Evolutionary conservation across 2,329 filamentous ascomycete genomes (phyloP).

Genomic region (Diaporthe humulicola): DNA sequence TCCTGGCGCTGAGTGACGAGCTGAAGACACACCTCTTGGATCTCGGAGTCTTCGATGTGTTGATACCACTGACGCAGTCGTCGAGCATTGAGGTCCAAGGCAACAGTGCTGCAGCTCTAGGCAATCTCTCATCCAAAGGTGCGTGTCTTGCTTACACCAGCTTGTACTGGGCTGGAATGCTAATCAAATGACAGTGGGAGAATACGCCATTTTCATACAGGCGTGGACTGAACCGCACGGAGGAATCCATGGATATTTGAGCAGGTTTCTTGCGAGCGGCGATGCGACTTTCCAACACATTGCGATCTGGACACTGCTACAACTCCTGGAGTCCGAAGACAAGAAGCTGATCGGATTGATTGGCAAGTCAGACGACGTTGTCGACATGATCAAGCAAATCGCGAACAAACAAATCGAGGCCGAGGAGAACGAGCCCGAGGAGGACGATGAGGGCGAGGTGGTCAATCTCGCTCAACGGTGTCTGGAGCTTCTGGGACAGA

Average conservation of each 20-base stretch:
- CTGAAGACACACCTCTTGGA: constrained; percentile 92
- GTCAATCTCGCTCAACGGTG: constrained; percentile 92
- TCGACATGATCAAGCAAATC: constrained; percentile 92
- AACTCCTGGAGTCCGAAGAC: constrained; percentile 95
- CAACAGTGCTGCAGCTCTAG: constrained; percentile 95
- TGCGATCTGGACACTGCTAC: constrained; percentile 96
- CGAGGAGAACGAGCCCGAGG: constrained; percentile 87
- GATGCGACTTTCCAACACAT: constrained; percentile 99
- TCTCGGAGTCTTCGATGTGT: constrained; percentile 93
- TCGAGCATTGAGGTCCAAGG: constrained; percentile 98
- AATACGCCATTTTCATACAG: constrained; percentile 95
- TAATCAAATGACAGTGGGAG: constrained; percentile 75
- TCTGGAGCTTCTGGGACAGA: constrained; percentile 85
- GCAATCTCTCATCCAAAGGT: constrained; percentile 98
- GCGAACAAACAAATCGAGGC: constrained; percentile 90
- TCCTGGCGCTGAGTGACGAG: constrained; percentile 94
- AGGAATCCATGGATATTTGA: constrained; percentile 95
- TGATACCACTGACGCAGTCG: constrained; percentile 95
- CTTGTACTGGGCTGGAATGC: constrained; percentile 35
- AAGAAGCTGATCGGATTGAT: constrained; percentile 89
- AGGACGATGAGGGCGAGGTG: constrained; percentile 93
- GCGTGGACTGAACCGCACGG: constrained; percentile 94
- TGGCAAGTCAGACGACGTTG: constrained; percentile 89
- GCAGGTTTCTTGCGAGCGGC: constrained; percentile 91
- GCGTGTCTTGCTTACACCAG: constrained; percentile 47